A percentile compares a stretch with the other conserved stretches of the same genome.
These are phyloP conservation scores for Saturnispora silvae DNA, from an alignment of 805 yeast genomes.

Conservation along the genomic window DNA sequence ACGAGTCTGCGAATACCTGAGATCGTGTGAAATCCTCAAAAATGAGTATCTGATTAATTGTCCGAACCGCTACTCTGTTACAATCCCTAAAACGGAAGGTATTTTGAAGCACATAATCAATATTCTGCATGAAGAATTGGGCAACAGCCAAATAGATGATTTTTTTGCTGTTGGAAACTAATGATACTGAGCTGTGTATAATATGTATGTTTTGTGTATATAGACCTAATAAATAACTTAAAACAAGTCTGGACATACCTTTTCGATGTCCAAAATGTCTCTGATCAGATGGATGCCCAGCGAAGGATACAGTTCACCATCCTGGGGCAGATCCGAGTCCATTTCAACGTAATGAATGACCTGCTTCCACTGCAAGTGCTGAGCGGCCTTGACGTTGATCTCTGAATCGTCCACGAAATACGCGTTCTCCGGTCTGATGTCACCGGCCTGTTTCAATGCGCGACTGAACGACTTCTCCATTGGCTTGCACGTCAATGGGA, in stretches of 20 bases:
- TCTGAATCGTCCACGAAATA: conserved; percentile 86
- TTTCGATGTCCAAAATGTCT: conserved; percentile 44
- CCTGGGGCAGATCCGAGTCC: conserved; percentile 37
- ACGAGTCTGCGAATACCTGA: no score
- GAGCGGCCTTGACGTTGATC: conserved; percentile 67
- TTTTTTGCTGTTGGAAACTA: background rate
- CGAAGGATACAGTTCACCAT: conserved; percentile 25
- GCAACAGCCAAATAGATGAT: background rate
- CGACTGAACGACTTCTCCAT: conserved; percentile 55
- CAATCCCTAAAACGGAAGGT: no score
- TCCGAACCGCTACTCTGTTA: no score
- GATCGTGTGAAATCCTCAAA: no score
- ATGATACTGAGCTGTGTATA: background rate
- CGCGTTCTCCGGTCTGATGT: conserved; percentile 35
- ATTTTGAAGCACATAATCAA: no score
- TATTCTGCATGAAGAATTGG: background rate
- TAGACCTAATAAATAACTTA: conserved; percentile 4
- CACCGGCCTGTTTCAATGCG: conserved; percentile 58
- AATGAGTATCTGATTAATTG: no score
- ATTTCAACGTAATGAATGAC: conserved; percentile 70
- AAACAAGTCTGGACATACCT: conserved; percentile 44
- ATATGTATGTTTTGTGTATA: background rate
- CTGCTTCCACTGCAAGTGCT: conserved; percentile 57
- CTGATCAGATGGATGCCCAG: conserved; percentile 43
- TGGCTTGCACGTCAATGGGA: conserved; percentile 82